phyloP scores from a whole-genome alignment of 1,284 basidiomycete species.

The Veloboletus limbatus region DNA sequence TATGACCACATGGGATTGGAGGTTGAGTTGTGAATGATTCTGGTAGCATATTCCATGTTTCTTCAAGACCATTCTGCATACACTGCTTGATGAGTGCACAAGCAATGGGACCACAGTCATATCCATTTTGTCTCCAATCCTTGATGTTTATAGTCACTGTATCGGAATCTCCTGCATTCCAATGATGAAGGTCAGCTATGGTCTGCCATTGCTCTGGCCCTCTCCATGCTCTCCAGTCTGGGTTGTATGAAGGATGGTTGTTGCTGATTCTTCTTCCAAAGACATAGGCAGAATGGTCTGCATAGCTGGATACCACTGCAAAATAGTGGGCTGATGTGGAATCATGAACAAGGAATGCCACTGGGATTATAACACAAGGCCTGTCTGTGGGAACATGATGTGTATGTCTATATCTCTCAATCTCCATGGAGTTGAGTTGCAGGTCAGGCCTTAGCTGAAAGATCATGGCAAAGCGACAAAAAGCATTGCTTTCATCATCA shows the following conservation, averaged over 20 bases:
- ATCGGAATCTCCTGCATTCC: neutral
- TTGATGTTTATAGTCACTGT: neutral
- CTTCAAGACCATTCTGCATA: neutral
- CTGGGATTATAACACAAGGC: neutral
- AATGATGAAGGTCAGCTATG: slow-evolving; percentile 8
- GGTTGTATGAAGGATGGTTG: neutral
- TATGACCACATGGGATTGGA: slow-evolving; percentile 9
- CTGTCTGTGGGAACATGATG: neutral
- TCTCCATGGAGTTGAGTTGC: neutral
- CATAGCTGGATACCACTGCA: slow-evolving; percentile 8
- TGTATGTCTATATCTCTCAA: neutral
- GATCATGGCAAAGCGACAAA: neutral
- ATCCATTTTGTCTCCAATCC: slow-evolving; percentile 16
- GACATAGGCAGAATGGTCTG: neutral
- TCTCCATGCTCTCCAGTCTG: slow-evolving; percentile 6
- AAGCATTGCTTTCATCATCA: neutral
- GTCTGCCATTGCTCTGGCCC: slow-evolving; percentile 5
- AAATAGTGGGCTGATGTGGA: slow-evolving; percentile 6
- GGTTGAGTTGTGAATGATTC: neutral
- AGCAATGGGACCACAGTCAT: slow-evolving; percentile 5
- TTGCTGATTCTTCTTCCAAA: neutral
- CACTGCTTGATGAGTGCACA: slow-evolving; percentile 1
- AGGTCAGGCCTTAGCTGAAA: neutral
- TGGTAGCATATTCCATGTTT: neutral
- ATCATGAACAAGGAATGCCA: neutral